These are phyloP conservation scores for Macrophomina tecta DNA, from an alignment of 2,329 filamentous ascomycete species.

Conservation along the genomic window DNA sequence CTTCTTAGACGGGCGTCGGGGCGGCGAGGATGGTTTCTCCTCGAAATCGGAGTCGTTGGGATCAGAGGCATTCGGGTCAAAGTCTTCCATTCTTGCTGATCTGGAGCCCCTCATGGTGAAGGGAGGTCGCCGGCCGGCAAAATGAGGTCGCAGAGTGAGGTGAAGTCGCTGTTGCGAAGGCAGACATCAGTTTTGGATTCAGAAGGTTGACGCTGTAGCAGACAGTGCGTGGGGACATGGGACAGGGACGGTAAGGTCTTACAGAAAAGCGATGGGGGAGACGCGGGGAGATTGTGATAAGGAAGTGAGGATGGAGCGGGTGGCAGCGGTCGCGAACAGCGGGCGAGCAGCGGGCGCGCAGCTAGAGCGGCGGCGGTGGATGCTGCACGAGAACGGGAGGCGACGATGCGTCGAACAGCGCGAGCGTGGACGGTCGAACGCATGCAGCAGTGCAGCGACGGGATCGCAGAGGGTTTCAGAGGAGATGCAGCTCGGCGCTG, in stretches of 20 bases:
- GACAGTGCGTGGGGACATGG: neutral
- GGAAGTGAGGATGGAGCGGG: neutral
- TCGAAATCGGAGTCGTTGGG: conserved; percentile 47
- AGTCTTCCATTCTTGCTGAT: conserved; percentile 40
- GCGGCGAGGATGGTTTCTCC: conserved; percentile 27
- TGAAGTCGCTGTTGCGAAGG: neutral
- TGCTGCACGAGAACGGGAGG: conserved; percentile 14
- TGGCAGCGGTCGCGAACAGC: conserved; percentile 19
- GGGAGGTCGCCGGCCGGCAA: neutral
- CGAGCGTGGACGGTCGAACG: neutral
- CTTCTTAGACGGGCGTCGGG: conserved; percentile 31
- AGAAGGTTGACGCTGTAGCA: neutral
- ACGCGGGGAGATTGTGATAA: neutral
- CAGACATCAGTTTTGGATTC: neutral
- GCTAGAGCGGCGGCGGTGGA: conserved; percentile 20
- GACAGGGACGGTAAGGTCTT: neutral
- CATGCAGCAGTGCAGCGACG: neutral
- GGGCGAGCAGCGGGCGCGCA: conserved; percentile 17
- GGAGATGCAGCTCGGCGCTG: conserved; percentile 9
- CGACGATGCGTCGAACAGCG: neutral
- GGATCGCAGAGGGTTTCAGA: conserved; percentile 1
- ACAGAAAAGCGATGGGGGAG: conserved; percentile 2
- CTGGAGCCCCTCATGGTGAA: conserved; percentile 42
- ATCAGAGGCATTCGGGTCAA: conserved; percentile 48
- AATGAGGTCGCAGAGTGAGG: neutral